Conservation (phyloP, 2,329 filamentous ascomycete species). For the Fusarium sp. region DNA sequence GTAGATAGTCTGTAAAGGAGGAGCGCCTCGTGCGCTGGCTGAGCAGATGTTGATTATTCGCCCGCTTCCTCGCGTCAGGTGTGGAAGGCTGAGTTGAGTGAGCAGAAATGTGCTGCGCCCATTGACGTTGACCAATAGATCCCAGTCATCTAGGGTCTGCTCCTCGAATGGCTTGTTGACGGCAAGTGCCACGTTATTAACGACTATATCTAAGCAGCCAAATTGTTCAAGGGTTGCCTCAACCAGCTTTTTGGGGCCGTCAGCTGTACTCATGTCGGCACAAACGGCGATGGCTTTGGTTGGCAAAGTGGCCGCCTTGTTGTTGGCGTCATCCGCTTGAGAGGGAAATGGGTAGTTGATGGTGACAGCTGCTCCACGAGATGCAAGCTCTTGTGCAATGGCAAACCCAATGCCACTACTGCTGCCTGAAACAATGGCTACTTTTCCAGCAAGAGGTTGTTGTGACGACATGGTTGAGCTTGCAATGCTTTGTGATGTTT, state of each 20-base stretch:
- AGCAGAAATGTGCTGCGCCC: slow-evolving; percentile 1
- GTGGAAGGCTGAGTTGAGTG: background rate
- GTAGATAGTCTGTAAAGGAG: background rate
- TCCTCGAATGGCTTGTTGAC: background rate
- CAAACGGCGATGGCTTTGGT: background rate
- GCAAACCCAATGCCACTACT: slow-evolving; percentile 1
- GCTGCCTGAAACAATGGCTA: slow-evolving; percentile 7
- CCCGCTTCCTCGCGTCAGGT: background rate
- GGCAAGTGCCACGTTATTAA: slow-evolving; percentile 1
- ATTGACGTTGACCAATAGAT: slow-evolving; percentile 1
- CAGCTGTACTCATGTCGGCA: background rate
- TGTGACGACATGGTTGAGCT: background rate
- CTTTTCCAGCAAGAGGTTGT: background rate
- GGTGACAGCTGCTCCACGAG: background rate
- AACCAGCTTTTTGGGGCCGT: background rate
- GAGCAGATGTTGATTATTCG: slow-evolving; percentile 10
- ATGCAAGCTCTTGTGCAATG: slow-evolving; percentile 4
- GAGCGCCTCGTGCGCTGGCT: background rate
- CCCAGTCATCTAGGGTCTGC: slow-evolving; percentile 3
- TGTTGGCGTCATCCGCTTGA: background rate
- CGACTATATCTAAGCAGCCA: background rate
- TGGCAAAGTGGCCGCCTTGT: no score
- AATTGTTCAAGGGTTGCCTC: rapidly evolving
- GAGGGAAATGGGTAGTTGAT: background rate
- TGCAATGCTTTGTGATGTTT: no score